These are phyloP conservation scores for Hydnum rufescens DNA, from an alignment of 768 basidiomycete genomes.

Conservation along the genomic window DNA sequence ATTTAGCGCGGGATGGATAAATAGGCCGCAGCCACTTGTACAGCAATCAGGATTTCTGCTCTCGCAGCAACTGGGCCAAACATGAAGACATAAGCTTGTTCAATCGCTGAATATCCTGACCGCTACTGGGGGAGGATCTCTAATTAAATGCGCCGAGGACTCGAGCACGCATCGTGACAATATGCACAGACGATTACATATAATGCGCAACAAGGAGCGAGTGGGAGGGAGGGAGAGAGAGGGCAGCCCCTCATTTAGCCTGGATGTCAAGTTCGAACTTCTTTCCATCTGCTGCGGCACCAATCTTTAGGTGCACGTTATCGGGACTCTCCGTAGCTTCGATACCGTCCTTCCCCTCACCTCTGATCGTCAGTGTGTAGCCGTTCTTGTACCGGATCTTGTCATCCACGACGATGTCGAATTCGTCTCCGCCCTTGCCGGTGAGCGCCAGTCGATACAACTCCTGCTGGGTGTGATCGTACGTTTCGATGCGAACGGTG, in stretches of 20 bases:
- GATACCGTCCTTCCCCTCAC: slow-evolving; percentile 3
- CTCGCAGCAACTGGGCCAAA: too few species aligned
- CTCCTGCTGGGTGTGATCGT: neutral
- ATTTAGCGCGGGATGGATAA: too few species aligned
- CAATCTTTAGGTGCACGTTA: neutral
- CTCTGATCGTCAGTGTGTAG: neutral
- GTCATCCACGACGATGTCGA: slow-evolving; percentile 8
- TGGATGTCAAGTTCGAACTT: neutral
- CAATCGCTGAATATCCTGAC: too few species aligned
- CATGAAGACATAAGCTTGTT: too few species aligned
- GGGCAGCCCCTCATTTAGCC: neutral
- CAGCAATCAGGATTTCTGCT: too few species aligned
- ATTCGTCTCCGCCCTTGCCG: slow-evolving; percentile 4
- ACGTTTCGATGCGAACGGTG: slow-evolving; percentile 1
- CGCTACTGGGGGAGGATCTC: too few species aligned
- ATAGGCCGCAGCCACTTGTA: too few species aligned
- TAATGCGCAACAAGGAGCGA: too few species aligned
- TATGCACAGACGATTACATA: too few species aligned
- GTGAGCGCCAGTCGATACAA: neutral
- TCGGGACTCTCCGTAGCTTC: neutral
- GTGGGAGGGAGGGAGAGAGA: too few species aligned
- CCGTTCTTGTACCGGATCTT: slow-evolving; percentile 4
- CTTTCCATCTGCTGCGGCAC: neutral
- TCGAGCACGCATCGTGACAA: too few species aligned
- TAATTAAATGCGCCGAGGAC: too few species aligned